phyloP scores from a whole-genome alignment of 2,329 filamentous ascomycete species.

The Metarhizium brunneum region DNA sequence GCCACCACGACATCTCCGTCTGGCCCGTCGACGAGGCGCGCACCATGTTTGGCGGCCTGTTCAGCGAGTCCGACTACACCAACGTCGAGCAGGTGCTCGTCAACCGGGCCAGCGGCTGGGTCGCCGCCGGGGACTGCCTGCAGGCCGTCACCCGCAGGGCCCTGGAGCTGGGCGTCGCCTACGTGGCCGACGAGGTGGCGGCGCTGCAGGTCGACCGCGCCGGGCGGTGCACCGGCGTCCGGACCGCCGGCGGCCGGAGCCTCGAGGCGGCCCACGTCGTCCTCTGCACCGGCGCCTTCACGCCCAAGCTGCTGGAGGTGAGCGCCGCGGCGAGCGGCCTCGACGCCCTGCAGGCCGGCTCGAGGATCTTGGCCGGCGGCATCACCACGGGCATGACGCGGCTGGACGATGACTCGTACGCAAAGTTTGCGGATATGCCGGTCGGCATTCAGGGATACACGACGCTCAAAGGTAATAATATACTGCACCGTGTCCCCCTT shows the following conservation, averaged over 20 bases:
- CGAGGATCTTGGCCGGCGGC: slow-evolving; percentile 48
- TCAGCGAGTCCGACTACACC: slow-evolving; percentile 50
- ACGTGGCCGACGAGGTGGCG: slow-evolving; percentile 42
- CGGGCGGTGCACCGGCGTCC: slow-evolving; percentile 37
- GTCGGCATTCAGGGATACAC: slow-evolving; percentile 33
- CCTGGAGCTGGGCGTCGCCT: slow-evolving; percentile 48
- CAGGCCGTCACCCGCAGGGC: slow-evolving; percentile 42
- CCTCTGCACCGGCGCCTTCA: slow-evolving; percentile 49
- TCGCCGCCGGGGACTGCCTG: slow-evolving; percentile 50
- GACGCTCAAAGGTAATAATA: slow-evolving; percentile 19
- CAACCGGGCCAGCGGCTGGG: slow-evolving; percentile 55
- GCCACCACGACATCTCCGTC: slow-evolving; percentile 30
- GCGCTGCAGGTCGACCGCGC: slow-evolving; percentile 34
- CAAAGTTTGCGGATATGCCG: slow-evolving; percentile 39
- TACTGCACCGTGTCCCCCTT: not conserved
- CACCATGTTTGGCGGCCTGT: slow-evolving; percentile 47
- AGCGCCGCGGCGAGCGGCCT: slow-evolving; percentile 38
- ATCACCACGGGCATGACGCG: slow-evolving; percentile 49
- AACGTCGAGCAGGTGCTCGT: slow-evolving; percentile 50
- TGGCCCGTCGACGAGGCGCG: slow-evolving; percentile 34
- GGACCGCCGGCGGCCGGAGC: slow-evolving; percentile 31
- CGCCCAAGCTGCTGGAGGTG: slow-evolving; percentile 43
- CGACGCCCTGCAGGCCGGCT: slow-evolving; percentile 38
- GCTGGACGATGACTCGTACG: slow-evolving; percentile 36
- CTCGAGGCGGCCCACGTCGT: slow-evolving; percentile 42